These are phyloP conservation scores for Gracilaria domingensis DNA, from an alignment of 23 red algal species.

Conservation along the genomic window DNA sequence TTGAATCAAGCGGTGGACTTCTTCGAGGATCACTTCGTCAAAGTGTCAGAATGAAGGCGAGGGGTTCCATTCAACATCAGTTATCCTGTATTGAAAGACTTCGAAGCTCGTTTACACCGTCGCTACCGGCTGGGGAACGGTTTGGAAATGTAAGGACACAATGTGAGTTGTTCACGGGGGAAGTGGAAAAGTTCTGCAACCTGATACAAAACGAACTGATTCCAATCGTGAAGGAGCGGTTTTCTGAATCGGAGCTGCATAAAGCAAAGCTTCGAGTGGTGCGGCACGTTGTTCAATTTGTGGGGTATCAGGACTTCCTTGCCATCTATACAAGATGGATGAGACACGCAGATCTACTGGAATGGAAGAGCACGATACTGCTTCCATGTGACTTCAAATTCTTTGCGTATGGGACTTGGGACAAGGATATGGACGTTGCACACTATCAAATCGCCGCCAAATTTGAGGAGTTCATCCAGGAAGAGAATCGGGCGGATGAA, in stretches of 20 bases:
- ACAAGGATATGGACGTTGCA: conserved; percentile 72
- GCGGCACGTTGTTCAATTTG: conserved; percentile 61
- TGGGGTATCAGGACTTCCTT: conserved; percentile 70
- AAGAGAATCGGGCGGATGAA: conserved; percentile 56
- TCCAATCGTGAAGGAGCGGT: conserved; percentile 25
- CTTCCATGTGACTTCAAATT: conserved; percentile 73
- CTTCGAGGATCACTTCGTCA: conserved; percentile 45
- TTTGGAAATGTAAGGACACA: conserved; percentile 33
- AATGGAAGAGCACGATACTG: conserved; percentile 72
- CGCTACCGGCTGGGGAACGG: conserved; percentile 66
- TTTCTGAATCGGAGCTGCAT: conserved; percentile 28
- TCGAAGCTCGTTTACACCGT: conserved; percentile 53
- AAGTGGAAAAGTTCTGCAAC: conserved; percentile 58
- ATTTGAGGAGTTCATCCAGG: conserved; percentile 64
- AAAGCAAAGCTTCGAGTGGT: conserved; percentile 56
- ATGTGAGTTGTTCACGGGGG: conserved; percentile 46
- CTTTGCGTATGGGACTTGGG: conserved; percentile 72
- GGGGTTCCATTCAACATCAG: conserved; percentile 65
- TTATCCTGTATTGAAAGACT: conserved; percentile 25
- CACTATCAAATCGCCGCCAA: conserved; percentile 69
- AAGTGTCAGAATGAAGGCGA: conserved; percentile 57
- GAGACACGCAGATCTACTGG: conserved; percentile 52
- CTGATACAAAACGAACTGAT: conserved; percentile 42
- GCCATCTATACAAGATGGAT: conserved; percentile 85
- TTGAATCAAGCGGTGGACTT: conserved; percentile 44